Conservation (phyloP, 495 filamentous ascomycete genomes). For the Aeminium ludgeri region DNA sequence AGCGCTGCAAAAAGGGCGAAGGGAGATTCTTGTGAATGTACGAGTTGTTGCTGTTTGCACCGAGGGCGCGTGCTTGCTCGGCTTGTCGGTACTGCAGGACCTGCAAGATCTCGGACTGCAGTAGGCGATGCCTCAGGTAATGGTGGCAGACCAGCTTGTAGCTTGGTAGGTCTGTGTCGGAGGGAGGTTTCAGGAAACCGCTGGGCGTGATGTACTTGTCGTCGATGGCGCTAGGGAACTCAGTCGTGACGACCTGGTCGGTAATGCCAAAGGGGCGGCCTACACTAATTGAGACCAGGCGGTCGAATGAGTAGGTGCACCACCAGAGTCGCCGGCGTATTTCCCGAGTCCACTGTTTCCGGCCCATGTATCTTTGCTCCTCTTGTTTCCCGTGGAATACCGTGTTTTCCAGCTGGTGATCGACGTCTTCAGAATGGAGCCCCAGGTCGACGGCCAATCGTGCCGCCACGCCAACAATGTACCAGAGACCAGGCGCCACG, state of each 20-base stretch:
- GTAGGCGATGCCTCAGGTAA: conserved; percentile 76
- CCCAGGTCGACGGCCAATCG: conserved; percentile 82
- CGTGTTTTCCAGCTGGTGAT: conserved; percentile 27
- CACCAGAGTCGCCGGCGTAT: conserved; percentile 82
- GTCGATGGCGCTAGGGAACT: conserved; percentile 76
- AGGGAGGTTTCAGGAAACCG: conserved; percentile 42
- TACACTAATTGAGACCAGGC: conserved; percentile 80
- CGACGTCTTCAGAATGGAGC: conserved; percentile 80
- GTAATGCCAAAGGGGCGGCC: conserved; percentile 86
- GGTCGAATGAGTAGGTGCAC: conserved; percentile 89
- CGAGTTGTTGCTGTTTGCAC: conserved; percentile 43
- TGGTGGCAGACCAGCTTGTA: conserved; percentile 84
- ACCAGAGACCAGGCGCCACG: conserved; percentile 88
- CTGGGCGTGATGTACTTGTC: conserved; percentile 76
- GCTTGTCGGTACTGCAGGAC: conserved; percentile 83
- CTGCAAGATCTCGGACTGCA: conserved; percentile 91
- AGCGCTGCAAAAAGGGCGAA: conserved; percentile 70
- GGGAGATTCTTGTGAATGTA: conserved; percentile 64
- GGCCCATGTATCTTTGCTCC: conserved; percentile 33
- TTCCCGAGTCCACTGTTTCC: conserved; percentile 74
- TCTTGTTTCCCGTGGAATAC: conserved; percentile 4
- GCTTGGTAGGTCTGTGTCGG: conserved; percentile 37
- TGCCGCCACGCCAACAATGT: conserved; percentile 86
- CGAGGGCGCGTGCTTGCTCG: conserved; percentile 38
- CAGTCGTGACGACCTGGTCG: conserved; percentile 81